Conservation (phyloP, 495 filamentous ascomycete genomes). For the Aspergillus mulundensis region DNA sequence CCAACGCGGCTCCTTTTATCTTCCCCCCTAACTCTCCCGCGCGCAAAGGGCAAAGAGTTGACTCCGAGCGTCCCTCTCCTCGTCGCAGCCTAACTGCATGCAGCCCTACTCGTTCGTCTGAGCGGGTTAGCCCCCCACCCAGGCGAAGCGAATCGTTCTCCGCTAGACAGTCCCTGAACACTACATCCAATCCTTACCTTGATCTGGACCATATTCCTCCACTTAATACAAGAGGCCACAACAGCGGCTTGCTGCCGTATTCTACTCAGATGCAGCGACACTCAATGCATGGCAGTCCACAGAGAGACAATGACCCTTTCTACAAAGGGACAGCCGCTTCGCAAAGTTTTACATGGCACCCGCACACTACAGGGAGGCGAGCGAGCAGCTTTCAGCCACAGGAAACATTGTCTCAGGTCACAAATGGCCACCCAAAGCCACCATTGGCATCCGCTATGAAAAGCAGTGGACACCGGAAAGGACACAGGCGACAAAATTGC, state of each 20-base stretch:
- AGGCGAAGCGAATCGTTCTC: constrained; percentile 37
- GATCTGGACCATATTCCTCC: constrained; percentile 14
- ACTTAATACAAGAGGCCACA: constrained; percentile 13
- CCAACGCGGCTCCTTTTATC: constrained; percentile 26
- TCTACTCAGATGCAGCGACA: constrained; percentile 28
- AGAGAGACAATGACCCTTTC: constrained; percentile 30
- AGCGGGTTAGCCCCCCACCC: constrained; percentile 26
- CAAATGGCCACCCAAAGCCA: constrained; percentile 20
- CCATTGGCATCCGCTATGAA: constrained; percentile 38
- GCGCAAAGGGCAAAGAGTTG: constrained; percentile 21
- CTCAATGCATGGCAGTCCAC: constrained; percentile 23
- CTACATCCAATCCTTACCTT: constrained; percentile 13
- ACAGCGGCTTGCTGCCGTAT: constrained; percentile 24
- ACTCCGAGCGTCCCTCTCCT: constrained; percentile 27
- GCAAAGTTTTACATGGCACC: not conserved
- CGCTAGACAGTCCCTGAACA: constrained; percentile 20
- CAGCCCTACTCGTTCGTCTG: constrained; percentile 24
- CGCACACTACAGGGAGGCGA: constrained; percentile 2
- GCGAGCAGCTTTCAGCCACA: constrained; percentile 14
- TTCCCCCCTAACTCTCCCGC: constrained; percentile 32
- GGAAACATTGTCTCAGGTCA: constrained; percentile 23
- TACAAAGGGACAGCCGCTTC: constrained; percentile 16
- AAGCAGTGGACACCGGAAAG: constrained; percentile 34
- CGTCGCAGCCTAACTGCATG: constrained; percentile 40
- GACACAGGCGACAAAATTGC: constrained; percentile 45